A percentile compares a stretch with the other conserved stretches of the same genome.
These are phyloP conservation scores for Alternaria sp. DNA, from an alignment of 2,329 filamentous ascomycete genomes.

Conservation along the genomic window DNA sequence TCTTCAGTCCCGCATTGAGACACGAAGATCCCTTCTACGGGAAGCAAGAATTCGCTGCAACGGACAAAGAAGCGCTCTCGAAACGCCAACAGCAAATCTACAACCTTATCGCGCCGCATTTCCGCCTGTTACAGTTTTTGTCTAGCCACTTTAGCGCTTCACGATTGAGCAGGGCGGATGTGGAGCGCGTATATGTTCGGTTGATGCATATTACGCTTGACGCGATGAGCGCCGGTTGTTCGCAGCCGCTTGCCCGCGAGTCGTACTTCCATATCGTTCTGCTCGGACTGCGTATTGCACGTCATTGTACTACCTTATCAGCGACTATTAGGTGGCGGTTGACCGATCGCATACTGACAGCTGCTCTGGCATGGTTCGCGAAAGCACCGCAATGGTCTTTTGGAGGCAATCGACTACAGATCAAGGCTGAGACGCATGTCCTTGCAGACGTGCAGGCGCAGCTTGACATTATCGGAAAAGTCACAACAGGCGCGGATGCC, in stretches of 20 bases:
- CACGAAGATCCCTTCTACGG: conserved; percentile 89
- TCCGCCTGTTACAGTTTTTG: conserved; percentile 86
- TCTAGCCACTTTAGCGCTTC: conserved; percentile 95
- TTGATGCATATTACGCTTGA: conserved; percentile 81
- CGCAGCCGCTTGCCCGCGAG: conserved; percentile 90
- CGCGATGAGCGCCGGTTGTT: conserved; percentile 68
- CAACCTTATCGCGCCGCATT: conserved; percentile 85
- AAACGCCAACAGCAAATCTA: conserved; percentile 82
- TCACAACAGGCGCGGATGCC: conserved; percentile 60
- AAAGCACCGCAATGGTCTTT: conserved; percentile 90
- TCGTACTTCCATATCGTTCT: conserved; percentile 89
- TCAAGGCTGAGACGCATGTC: conserved; percentile 90
- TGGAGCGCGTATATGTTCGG: conserved; percentile 82
- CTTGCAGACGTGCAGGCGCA: conserved; percentile 77
- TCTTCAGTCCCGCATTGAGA: conserved; percentile 77
- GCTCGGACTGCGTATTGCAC: conserved; percentile 81
- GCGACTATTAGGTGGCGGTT: conserved; percentile 78
- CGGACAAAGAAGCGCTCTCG: conserved; percentile 77
- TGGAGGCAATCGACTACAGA: conserved; percentile 89
- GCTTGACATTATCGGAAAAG: conserved; percentile 70
- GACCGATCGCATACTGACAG: conserved; percentile 88
- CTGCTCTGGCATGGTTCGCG: conserved; percentile 88
- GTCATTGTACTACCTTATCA: conserved; percentile 71
- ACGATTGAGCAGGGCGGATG: conserved; percentile 82
- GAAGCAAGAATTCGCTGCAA: conserved; percentile 92